These are phyloP conservation scores for Cadophora sp. DNA, from an alignment of 2,329 filamentous ascomycete genomes.

Conservation along the genomic window DNA sequence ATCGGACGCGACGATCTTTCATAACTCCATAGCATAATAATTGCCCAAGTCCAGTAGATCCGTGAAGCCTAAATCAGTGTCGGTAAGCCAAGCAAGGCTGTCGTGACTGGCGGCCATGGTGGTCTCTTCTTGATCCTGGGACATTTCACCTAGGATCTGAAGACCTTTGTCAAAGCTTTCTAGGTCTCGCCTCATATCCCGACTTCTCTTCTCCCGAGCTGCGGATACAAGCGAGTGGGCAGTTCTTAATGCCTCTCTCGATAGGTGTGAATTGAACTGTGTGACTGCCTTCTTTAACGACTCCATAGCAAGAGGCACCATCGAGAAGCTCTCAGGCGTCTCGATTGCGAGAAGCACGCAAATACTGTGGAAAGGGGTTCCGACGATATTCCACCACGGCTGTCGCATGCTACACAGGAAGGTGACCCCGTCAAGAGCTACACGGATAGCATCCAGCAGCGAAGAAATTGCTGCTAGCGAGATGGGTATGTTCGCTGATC, in stretches of 20 bases:
- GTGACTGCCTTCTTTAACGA: slow-evolving; percentile 29
- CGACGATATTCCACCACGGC: slow-evolving; percentile 38
- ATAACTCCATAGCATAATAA: neutral
- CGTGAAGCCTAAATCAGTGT: slow-evolving; percentile 23
- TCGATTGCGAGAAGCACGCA: slow-evolving; percentile 34
- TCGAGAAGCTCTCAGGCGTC: slow-evolving; percentile 30
- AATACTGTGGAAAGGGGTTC: slow-evolving; percentile 33
- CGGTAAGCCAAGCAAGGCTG: slow-evolving; percentile 21
- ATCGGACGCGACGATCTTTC: neutral
- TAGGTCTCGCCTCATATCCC: slow-evolving; percentile 25
- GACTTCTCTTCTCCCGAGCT: slow-evolving; percentile 28
- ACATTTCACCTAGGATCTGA: slow-evolving; percentile 16
- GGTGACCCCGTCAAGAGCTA: slow-evolving; percentile 28
- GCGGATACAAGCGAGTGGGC: slow-evolving; percentile 34
- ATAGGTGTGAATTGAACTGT: slow-evolving; percentile 30
- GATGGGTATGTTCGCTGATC: slow-evolving; percentile 19
- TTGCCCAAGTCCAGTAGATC: slow-evolving; percentile 22
- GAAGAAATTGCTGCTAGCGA: neutral
- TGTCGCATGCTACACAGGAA: slow-evolving; percentile 25
- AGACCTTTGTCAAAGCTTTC: slow-evolving; percentile 31
- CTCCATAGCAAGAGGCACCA: slow-evolving; percentile 30
- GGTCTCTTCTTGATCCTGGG: neutral
- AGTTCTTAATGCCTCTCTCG: slow-evolving; percentile 36
- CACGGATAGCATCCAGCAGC: slow-evolving; percentile 29
- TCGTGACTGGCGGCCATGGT: neutral